Percentiles rank a stretch among this genome's conserved stretches.
Conservation (phyloP, 352 stramenopile species). For the Achlya hypogyna region DNA sequence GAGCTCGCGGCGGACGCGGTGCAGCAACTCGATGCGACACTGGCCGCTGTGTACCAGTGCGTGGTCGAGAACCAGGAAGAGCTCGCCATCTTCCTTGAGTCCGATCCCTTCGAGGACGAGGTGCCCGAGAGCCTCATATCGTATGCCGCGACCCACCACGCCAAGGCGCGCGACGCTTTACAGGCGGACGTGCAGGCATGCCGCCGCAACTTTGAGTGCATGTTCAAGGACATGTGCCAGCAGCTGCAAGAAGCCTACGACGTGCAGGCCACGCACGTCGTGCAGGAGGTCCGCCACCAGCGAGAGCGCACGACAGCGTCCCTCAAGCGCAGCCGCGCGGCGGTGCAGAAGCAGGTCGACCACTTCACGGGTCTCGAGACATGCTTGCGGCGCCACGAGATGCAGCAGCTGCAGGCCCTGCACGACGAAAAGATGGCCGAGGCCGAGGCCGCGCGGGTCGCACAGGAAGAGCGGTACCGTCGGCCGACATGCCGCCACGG, state of each 20-base stretch:
- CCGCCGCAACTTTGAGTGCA: neutral
- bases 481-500: neutral
- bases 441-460: neutral
- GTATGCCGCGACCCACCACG: neutral
- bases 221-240: neutral
- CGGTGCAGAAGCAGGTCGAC: neutral
- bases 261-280: neutral
- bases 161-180: neutral
- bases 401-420: neutral
- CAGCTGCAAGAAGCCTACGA: neutral
- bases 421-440: constrained; percentile 3
- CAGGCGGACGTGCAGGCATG: neutral
- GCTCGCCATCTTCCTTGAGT: neutral
- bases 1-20: neutral
- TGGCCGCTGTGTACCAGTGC: neutral
- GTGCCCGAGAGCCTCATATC: neutral
- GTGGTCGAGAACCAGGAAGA: neutral
- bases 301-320: neutral
- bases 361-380: neutral
- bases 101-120: neutral
- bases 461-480: neutral
- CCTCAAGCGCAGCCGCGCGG: constrained; percentile 1
- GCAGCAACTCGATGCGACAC: neutral
- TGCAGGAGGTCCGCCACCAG: neutral
- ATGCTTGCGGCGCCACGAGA: neutral